Base-by-base conservation (phyloP, 345 rosid genomes). In the Hirschfeldia incana region DNA sequence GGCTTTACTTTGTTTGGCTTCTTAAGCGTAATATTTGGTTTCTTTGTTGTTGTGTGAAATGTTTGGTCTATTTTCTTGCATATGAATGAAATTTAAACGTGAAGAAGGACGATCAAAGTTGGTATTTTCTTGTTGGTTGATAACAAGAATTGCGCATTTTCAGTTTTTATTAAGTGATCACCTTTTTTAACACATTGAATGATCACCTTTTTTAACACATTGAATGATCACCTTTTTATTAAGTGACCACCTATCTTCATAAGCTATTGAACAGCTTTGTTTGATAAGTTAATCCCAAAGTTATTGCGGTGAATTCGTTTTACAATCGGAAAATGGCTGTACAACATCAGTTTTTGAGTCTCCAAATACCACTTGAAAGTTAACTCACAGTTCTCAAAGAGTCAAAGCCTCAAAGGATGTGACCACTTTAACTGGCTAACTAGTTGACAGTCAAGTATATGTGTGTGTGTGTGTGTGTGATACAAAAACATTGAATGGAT, bases 1-100 rank as follows among this genome's bases (percentile, higher is more conserved):
- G 51, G 6, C 11, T 76, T 21, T 2, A 13, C 10, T 8, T 46
- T 61, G 63, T 6, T 61, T 69, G 63, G 55, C 36, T 29, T 29
- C 36, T 27, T 15, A 29, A 2, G 61, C 61, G 15, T 39, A 29
- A 15, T 69, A 30, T 67, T 44, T 60, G 62, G 5, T 9, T 46
- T 21, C 21, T 32, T 32, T 62, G 6, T 33, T 65, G 13, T 65
- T 76, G 75, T 61, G 63, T 46, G 80, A 5, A 17, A 76, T 60
- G 61, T 58, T 76, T 75, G 79, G 79, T 67, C 61, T 21, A 57
- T 58, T 67, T 68, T 76, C 8, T 60, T 76, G 13, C 6, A 42
- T 16, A 29, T n/a, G 61, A 58, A 59, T 76, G 67, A 57, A 8
- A 37, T 37, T 55, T 37, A 15, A 17, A 39, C 10, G 46, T 39